Conservation (phyloP, 2,329 filamentous ascomycete species). For the Trichoderma sp. region DNA sequence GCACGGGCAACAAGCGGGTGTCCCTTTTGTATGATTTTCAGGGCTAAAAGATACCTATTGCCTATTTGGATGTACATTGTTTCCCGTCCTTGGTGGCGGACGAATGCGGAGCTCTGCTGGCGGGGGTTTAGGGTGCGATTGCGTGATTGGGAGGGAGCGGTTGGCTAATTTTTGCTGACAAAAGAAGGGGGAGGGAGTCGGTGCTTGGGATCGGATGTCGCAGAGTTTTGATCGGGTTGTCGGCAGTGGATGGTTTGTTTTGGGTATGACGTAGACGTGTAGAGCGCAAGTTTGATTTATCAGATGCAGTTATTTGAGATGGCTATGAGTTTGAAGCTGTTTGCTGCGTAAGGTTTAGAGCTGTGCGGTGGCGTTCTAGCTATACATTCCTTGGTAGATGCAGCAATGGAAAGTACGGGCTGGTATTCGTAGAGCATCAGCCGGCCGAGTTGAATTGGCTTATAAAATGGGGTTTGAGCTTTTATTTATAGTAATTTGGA, state of each 20-base stretch:
- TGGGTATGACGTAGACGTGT: neutral
- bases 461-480: too few species aligned
- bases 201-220: neutral
- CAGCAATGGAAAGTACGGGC: neutral
- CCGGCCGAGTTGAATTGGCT: too few species aligned
- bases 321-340: neutral
- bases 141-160: slow-evolving; percentile 1
- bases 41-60: neutral
- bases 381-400: neutral
- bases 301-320: neutral
- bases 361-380: neutral
- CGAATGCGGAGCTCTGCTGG: neutral
- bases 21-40: neutral
- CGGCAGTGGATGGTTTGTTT: neutral
- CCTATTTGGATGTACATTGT: neutral
- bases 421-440: neutral
- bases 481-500: too few species aligned
- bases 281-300: too few species aligned
- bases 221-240: neutral
- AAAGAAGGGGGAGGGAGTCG: neutral
- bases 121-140: slow-evolving; percentile 4
- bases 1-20: neutral
- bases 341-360: neutral
- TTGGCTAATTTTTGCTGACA: neutral
- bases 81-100: neutral